These are phyloP conservation scores for Acorus gramineus DNA, from an alignment of 106 monocot genomes.

Conservation along the genomic window DNA sequence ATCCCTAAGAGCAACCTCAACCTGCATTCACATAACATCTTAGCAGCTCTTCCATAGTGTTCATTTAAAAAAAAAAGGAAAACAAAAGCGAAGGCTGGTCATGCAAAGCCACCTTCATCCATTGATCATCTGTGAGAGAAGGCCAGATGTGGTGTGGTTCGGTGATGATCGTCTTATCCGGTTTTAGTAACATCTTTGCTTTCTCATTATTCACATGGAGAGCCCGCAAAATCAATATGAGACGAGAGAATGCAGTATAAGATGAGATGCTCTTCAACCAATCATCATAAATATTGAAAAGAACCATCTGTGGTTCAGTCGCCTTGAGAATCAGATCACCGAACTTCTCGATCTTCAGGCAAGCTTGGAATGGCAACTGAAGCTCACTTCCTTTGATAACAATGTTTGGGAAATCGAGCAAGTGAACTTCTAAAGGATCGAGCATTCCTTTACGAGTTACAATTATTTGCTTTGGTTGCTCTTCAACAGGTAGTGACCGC, in stretches of 20 bases:
- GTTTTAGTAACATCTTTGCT: slow-evolving; percentile 97
- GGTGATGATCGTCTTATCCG: slow-evolving; percentile 87
- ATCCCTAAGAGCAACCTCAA: slow-evolving; percentile 96
- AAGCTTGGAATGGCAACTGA: slow-evolving; percentile 98
- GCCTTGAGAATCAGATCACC: slow-evolving; percentile 99
- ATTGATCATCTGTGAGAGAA: slow-evolving; percentile 87
- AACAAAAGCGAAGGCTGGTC: not conserved
- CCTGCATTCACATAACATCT: slow-evolving; percentile 13
- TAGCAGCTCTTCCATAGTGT: not conserved
- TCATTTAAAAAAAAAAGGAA: not conserved
- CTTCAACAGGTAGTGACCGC: slow-evolving; percentile 92
- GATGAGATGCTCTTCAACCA: slow-evolving; percentile 99
- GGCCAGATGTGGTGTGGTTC: slow-evolving; percentile 99
- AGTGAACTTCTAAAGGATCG: slow-evolving; percentile 96
- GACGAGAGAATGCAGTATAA: slow-evolving; percentile 94
- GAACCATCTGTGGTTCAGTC: slow-evolving; percentile 99
- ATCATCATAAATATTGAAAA: slow-evolving; percentile 98
- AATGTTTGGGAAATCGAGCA: slow-evolving; percentile 97
- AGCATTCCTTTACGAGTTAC: slow-evolving; percentile 98
- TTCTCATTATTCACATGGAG: slow-evolving; percentile 99
- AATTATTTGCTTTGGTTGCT: slow-evolving; percentile 99
- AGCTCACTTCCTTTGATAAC: slow-evolving; percentile 99
- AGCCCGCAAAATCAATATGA: slow-evolving; percentile 86
- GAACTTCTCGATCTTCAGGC: slow-evolving; percentile 97
- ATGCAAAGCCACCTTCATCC: slow-evolving; percentile 63